Base-by-base conservation (phyloP, 1,284 basidiomycete genomes). In the Heterobasidion parviporum region DNA sequence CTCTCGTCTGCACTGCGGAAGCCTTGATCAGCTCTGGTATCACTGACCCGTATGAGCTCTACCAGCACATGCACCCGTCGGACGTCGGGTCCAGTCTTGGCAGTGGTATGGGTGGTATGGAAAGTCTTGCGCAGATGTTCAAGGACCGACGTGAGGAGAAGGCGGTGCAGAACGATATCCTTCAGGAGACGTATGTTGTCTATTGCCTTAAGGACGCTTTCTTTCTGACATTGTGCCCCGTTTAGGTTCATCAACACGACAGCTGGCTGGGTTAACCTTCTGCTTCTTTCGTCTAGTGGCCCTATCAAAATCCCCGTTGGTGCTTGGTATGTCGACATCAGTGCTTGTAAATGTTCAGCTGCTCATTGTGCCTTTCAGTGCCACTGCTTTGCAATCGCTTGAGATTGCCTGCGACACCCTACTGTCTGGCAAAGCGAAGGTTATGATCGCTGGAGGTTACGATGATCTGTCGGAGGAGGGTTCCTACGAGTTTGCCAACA, bases 221-320 rank as follows among this genome's bases (percentile, higher is more conserved):
- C 34, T 57, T 60, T 9, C 61, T 32, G 32, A 33, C 41, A 43
- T 50, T 32, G 54, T 50, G 38, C 55, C 3, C 56, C 3, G 14
- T 18, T 7, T 36, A 93, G 91, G 41, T 96, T 97, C 79, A 97
- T 97, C 78, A 97, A 97, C 73, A 96, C 94, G 2, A 94, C 93
- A 46, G 94, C 97, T 57, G 97, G 96, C 56, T 99, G 96, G 97
- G 82, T 98, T 68, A 98, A 99, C 73, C 72, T 99, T 48, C 79
- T 99, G 10, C 80, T 98, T 8, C 73, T 98, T 69, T 98, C 95
- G 1, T 95, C 95, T 2, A 91, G 89, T 64, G 96, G 96, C 57
- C 96, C 96, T 7, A 92, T 99, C 74, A 98, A 98, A 79, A 98
- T 98, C 64, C 95, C 96, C 50, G 97, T 99, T 60, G 96, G 97